These are phyloP conservation scores for Cytospora piceae DNA, from an alignment of 2,329 filamentous ascomycete genomes.

Conservation along the genomic window DNA sequence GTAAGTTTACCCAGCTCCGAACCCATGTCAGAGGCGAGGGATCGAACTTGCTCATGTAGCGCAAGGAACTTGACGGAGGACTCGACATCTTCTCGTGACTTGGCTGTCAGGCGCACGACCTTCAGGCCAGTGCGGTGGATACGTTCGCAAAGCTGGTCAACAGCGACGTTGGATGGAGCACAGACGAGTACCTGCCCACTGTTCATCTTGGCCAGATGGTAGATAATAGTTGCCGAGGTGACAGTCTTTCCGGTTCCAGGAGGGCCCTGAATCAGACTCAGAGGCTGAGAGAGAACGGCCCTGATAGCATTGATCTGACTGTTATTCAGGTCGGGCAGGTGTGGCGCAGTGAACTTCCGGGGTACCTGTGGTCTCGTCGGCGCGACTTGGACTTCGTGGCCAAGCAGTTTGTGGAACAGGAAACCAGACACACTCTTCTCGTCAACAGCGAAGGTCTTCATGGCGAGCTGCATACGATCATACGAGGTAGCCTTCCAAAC, in stretches of 20 bases:
- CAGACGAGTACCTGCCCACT: conserved; percentile 94
- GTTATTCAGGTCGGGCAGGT: conserved; percentile 89
- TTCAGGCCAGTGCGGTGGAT: conserved; percentile 94
- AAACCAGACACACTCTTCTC: conserved; percentile 98
- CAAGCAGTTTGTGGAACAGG: conserved; percentile 95
- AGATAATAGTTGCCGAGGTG: conserved; percentile 97
- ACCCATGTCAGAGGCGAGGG: conserved; percentile 83
- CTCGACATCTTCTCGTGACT: conserved; percentile 97
- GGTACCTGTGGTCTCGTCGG: conserved; percentile 96
- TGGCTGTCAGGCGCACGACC: conserved; percentile 96
- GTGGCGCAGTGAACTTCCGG: conserved; percentile 95
- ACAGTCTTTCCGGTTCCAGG: conserved; percentile 98
- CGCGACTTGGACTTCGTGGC: conserved; percentile 90
- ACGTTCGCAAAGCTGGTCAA: conserved; percentile 96
- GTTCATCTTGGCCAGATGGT: conserved; percentile 94
- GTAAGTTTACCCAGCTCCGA: conserved; percentile 90
- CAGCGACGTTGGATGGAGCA: conserved; percentile 96
- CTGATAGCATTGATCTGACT: conserved; percentile 97
- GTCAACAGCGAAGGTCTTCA: conserved; percentile 98
- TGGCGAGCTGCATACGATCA: conserved; percentile 97
- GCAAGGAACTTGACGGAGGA: conserved; percentile 97
- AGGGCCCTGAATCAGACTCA: conserved; percentile 95
- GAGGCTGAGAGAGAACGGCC: conserved; percentile 87
- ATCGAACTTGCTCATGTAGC: conserved; percentile 93
- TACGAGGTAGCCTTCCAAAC: conserved; percentile 99